Conservation (phyloP, 345 rosid species). For the Eucalyptus leucophloia region DNA sequence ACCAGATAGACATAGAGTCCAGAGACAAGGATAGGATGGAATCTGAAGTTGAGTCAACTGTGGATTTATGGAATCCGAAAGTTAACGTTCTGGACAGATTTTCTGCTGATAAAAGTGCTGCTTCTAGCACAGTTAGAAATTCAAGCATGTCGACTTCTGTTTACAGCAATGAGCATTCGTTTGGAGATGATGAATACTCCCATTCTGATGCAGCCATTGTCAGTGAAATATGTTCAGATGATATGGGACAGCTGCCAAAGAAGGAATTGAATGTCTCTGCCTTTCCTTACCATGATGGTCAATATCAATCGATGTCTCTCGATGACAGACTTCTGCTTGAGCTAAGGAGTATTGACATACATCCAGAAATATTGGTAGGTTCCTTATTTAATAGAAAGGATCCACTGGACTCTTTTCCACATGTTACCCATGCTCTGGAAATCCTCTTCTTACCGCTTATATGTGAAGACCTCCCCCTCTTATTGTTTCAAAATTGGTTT, state of each 20-base stretch:
- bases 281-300: conserved; percentile 37
- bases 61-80: conserved; percentile 58
- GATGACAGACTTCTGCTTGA: conserved; percentile 81
- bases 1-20: conserved; percentile 67
- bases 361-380: conserved; percentile 74
- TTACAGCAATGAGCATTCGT: conserved; percentile 66
- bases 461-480: not conserved
- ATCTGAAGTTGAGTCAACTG: conserved; percentile 83
- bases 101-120: conserved; percentile 61
- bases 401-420: not conserved
- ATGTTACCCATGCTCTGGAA: not conserved
- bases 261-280: conserved; percentile 35
- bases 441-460: not conserved
- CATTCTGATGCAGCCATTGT: conserved; percentile 48
- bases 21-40: conserved; percentile 87
- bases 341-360: conserved; percentile 76
- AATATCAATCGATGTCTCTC: conserved; percentile 64
- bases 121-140: conserved; percentile 50
- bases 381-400: not conserved
- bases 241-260: conserved; percentile 32
- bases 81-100: conserved; percentile 47
- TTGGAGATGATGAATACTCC: conserved; percentile 58
- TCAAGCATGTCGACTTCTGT: conserved; percentile 51
- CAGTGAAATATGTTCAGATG: conserved; percentile 57
- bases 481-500: not conserved